These are phyloP conservation scores for Adansonia madagascariensis DNA, from an alignment of 441 rosid genomes.

Conservation along the genomic window DNA sequence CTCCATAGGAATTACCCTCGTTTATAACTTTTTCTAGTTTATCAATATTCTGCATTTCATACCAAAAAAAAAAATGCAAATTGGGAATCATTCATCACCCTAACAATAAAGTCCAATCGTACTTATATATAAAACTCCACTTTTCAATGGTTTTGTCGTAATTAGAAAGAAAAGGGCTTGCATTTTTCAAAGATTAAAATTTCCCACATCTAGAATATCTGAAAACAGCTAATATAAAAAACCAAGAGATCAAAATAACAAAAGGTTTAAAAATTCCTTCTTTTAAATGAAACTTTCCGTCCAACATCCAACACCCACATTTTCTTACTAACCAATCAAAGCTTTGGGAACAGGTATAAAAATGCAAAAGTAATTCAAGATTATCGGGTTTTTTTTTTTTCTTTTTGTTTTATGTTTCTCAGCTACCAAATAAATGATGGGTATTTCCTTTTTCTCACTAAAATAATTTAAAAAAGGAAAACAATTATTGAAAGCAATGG, in stretches of 20 bases:
- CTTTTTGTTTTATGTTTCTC: neutral
- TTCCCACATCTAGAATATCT: neutral
- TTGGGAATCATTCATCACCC: conserved; percentile 4
- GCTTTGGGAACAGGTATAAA: neutral
- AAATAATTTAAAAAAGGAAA: neutral
- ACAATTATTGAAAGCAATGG: neutral
- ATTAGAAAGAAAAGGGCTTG: neutral
- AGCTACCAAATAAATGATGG: conserved; percentile 23
- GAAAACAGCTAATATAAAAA: neutral
- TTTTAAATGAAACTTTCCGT: neutral
- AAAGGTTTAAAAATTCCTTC: neutral
- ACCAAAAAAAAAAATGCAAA: conserved; percentile 22
- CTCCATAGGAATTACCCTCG: conserved; percentile 88
- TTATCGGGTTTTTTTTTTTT: neutral
- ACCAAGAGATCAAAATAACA: neutral
- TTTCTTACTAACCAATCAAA: conserved; percentile 12
- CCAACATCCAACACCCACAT: neutral
- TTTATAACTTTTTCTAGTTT: conserved; percentile 74
- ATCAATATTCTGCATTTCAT: conserved; percentile 67
- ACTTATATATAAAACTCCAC: neutral
- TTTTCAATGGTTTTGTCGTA: neutral
- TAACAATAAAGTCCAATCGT: conserved; percentile 7
- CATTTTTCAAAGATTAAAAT: neutral
- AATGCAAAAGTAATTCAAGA: neutral
- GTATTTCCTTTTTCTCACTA: neutral